Percentiles rank a stretch among this genome's conserved stretches.
These are phyloP conservation scores for Leucogyrophana mollusca DNA, from an alignment of 768 basidiomycete species.

Conservation along the genomic window DNA sequence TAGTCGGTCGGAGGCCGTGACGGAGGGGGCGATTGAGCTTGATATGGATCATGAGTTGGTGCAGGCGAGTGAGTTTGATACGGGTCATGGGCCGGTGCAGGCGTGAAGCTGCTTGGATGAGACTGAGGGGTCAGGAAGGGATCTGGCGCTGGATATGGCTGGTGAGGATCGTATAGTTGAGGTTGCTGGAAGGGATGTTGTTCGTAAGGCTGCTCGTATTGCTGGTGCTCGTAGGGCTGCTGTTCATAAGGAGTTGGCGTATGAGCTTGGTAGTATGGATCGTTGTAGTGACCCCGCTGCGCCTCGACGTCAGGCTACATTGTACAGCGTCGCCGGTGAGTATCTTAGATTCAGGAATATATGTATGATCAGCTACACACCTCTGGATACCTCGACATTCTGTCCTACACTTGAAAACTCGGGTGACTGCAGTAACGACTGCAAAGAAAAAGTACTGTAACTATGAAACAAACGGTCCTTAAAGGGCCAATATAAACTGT, in stretches of 20 bases:
- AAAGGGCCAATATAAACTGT: too few species aligned
- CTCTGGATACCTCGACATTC: slow-evolving; percentile 43
- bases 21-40: slow-evolving; percentile 21
- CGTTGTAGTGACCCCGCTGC: slow-evolving; percentile 63
- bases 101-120: slow-evolving; percentile 13
- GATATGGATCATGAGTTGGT: slow-evolving; percentile 22
- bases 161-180: slow-evolving; percentile 23
- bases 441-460: too few species aligned
- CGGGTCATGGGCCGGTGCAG: slow-evolving; percentile 18
- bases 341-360: too few species aligned
- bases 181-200: slow-evolving; percentile 14
- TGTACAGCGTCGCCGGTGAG: too few species aligned
- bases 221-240: slow-evolving; percentile 30
- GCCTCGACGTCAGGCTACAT: slow-evolving; percentile 73
- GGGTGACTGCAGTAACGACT: too few species aligned
- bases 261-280: slow-evolving; percentile 55
- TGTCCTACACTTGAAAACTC: too few species aligned
- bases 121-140: slow-evolving; percentile 32
- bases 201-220: slow-evolving; percentile 31
- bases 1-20: slow-evolving; percentile 15
- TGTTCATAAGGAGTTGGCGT: slow-evolving; percentile 42
- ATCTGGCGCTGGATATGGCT: slow-evolving; percentile 39
- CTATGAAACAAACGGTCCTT: too few species aligned
- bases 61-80: slow-evolving; percentile 20
- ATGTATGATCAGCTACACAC: too few species aligned